Conservation (phyloP, 306 rosid species). For the Prunus mume region DNA sequence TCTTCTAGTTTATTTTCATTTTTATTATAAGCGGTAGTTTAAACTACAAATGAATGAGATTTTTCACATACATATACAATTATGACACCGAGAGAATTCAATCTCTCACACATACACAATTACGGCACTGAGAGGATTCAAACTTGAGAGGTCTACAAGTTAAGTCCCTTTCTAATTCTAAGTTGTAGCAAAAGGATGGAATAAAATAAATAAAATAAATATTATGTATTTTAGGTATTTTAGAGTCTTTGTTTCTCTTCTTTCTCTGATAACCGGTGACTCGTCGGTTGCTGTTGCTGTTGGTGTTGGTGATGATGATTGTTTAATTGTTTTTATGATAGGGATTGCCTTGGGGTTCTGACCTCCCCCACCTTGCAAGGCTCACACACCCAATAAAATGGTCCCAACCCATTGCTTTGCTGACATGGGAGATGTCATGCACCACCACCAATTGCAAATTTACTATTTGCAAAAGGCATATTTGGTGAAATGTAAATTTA, state of each 20-base stretch:
- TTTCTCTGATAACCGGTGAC: conserved; percentile 15
- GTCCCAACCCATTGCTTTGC: background rate
- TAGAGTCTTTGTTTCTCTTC: background rate
- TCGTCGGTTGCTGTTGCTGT: conserved; percentile 21
- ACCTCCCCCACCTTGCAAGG: background rate
- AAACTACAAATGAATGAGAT: fast-evolving
- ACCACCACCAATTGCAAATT: background rate
- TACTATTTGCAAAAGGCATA: background rate
- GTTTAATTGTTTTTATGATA: background rate
- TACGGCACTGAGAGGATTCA: too few relatives aligned
- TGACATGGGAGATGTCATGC: background rate
- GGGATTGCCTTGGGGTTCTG: conserved; percentile 23
- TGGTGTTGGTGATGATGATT: conserved; percentile 6
- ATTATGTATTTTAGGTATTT: background rate
- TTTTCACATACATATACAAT: too few relatives aligned
- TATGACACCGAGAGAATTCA: too few relatives aligned
- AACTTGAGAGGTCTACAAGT: fast-evolving
- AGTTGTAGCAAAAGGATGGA: too few relatives aligned
- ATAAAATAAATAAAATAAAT: background rate
- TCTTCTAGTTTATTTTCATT: too few relatives aligned
- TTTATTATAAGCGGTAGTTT: too few relatives aligned
- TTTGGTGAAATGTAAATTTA: background rate
- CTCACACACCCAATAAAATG: background rate
- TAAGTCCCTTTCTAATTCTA: too few relatives aligned
- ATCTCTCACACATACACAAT: too few relatives aligned